phyloP scores from a whole-genome alignment of 768 basidiomycete genomes.

The Russula sp. region DNA sequence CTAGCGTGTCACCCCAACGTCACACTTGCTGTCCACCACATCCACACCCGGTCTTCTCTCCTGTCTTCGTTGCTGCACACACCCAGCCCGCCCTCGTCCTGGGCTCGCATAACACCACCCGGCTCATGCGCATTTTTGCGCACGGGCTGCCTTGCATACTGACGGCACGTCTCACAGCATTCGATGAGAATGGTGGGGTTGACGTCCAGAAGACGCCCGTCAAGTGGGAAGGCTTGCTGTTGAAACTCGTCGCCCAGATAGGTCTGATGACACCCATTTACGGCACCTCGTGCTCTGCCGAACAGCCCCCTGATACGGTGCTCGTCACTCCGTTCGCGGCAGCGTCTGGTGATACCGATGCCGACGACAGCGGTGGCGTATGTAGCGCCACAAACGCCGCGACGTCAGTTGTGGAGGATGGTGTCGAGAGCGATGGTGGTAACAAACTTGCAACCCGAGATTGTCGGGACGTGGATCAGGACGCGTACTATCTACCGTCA shows the following conservation, averaged over 20 bases:
- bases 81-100: slow-evolving; percentile 3
- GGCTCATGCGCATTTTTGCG: slow-evolving; percentile 30
- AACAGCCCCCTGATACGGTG: neutral
- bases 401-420: neutral
- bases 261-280: slow-evolving; percentile 30
- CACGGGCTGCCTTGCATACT: slow-evolving; percentile 32
- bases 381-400: neutral
- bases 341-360: neutral
- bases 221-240: slow-evolving; percentile 29
- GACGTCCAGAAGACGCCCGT: slow-evolving; percentile 23
- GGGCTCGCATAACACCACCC: slow-evolving; percentile 30
- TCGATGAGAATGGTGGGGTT: slow-evolving; percentile 25
- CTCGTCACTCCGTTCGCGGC: neutral
- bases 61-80: slow-evolving; percentile 28
- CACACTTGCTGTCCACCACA: neutral
- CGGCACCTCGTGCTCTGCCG: neutral
- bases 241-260: slow-evolving; percentile 37
- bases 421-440: neutral
- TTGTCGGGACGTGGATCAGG: neutral
- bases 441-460: neutral
- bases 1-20: slow-evolving; percentile 6
- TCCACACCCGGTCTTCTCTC: slow-evolving; percentile 28
- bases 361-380: neutral
- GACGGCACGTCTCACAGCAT: slow-evolving; percentile 7
- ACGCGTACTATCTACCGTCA: neutral